These are phyloP conservation scores for Melocanna baccifera DNA, from an alignment of 176 grass and related monocot species.

Conservation along the genomic window DNA sequence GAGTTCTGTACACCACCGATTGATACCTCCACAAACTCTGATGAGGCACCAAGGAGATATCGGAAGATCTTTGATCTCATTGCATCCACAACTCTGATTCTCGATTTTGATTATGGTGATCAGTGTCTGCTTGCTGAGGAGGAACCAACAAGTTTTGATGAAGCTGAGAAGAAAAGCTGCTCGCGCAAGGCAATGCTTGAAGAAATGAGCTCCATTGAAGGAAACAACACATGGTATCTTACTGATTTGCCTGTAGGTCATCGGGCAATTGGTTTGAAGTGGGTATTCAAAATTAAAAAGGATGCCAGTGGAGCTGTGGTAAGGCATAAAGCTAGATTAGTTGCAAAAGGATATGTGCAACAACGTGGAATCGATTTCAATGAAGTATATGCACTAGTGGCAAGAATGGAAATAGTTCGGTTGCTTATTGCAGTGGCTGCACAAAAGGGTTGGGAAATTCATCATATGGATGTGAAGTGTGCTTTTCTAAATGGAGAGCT, in stretches of 20 bases:
- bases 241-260: neutral
- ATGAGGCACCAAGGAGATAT: rapidly evolving
- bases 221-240: neutral
- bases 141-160: neutral
- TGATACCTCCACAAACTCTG: rapidly evolving
- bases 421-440: neutral
- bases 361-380: neutral
- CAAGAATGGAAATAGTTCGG: neutral
- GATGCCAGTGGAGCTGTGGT: neutral
- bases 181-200: neutral
- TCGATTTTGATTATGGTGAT: neutral
- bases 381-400: neutral
- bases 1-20: too few relatives aligned
- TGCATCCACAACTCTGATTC: neutral
- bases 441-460: neutral
- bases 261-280: neutral
- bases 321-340: neutral
- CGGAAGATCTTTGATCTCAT: neutral
- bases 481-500: too few relatives aligned
- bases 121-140: neutral
- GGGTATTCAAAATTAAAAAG: neutral
- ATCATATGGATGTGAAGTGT: neutral
- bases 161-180: neutral
- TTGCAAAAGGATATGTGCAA: neutral
- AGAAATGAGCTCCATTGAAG: neutral